phyloP scores from a whole-genome alignment of 805 yeast species.

The Candida lessepsii region DNA sequence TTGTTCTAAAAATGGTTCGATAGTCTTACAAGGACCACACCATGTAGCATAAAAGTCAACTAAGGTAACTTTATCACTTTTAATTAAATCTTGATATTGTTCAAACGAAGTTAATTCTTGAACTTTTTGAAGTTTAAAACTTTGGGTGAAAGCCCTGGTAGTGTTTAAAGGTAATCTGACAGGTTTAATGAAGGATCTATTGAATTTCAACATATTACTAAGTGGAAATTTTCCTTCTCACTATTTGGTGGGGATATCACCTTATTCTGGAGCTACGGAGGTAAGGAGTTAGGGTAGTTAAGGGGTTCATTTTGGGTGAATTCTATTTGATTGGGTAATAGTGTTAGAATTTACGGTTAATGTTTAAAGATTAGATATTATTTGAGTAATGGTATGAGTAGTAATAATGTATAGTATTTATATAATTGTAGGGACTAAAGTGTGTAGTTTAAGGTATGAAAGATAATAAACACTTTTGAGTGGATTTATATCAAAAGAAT shows the following conservation, averaged over 20 bases:
- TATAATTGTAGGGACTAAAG: too few species aligned
- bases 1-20: conserved; percentile 36
- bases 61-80: conserved; percentile 28
- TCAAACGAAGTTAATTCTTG: conserved; percentile 27
- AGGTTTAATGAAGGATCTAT: background rate
- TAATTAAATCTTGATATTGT: conserved; percentile 26
- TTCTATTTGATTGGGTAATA: too few species aligned
- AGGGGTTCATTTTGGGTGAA: too few species aligned
- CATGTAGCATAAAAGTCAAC: conserved; percentile 45
- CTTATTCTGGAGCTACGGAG: conserved; percentile 1
- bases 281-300: background rate
- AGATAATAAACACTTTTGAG: too few species aligned
- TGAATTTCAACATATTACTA: conserved; percentile 3
- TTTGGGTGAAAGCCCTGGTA: conserved; percentile 8
- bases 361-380: too few species aligned
- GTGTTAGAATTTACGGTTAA: too few species aligned
- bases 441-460: too few species aligned
- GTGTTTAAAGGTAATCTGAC: background rate
- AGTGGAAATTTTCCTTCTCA: background rate
- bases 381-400: too few species aligned
- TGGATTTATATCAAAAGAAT: too few species aligned
- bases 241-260: background rate
- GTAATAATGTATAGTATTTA: too few species aligned
- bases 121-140: conserved; percentile 17
- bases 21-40: conserved; percentile 47